These are phyloP conservation scores for Massarina eburnea DNA, from an alignment of 2,329 filamentous ascomycete genomes.

Conservation along the genomic window DNA sequence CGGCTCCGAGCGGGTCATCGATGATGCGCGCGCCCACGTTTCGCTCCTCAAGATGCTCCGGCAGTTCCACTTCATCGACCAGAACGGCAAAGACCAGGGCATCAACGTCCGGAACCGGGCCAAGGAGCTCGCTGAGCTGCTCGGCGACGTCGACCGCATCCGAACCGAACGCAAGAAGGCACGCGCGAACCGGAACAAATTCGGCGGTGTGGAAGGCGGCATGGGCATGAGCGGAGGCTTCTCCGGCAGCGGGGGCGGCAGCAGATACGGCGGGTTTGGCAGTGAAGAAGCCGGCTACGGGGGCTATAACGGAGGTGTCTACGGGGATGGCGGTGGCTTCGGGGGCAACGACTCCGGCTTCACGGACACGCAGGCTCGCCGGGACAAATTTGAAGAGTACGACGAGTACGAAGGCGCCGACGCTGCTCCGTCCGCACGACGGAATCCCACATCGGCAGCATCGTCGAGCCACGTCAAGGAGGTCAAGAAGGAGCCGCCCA, in stretches of 20 bases:
- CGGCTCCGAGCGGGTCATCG: slow-evolving; percentile 94
- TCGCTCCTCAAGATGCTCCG: slow-evolving; percentile 97
- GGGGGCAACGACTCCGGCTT: slow-evolving; percentile 72
- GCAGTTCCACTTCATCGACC: slow-evolving; percentile 95
- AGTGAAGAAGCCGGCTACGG: slow-evolving; percentile 64
- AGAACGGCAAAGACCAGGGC: slow-evolving; percentile 96
- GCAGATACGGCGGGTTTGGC: slow-evolving; percentile 87
- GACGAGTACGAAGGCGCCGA: slow-evolving; percentile 89
- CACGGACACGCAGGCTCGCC: slow-evolving; percentile 62
- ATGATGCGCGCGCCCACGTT: slow-evolving; percentile 93
- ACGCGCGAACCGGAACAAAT: slow-evolving; percentile 86
- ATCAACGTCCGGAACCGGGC: slow-evolving; percentile 96
- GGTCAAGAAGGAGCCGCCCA: slow-evolving; percentile 69
- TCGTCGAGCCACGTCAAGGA: slow-evolving; percentile 42
- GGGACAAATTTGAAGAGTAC: slow-evolving; percentile 91
- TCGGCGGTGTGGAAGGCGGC: slow-evolving; percentile 89
- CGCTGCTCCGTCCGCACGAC: slow-evolving; percentile 54
- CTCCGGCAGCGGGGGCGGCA: slow-evolving; percentile 60
- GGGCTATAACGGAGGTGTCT: slow-evolving; percentile 74
- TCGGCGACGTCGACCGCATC: slow-evolving; percentile 88
- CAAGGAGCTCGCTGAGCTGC: slow-evolving; percentile 91
- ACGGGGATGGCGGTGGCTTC: slow-evolving; percentile 94
- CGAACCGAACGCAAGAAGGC: slow-evolving; percentile 80
- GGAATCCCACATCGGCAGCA: slow-evolving; percentile 49
- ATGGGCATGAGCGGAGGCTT: slow-evolving; percentile 57